Evolutionary conservation across 176 grass and related monocot genomes (phyloP), one percentile per base, ranked within the genome.

Genomic region (Eleusine indica): DNA sequence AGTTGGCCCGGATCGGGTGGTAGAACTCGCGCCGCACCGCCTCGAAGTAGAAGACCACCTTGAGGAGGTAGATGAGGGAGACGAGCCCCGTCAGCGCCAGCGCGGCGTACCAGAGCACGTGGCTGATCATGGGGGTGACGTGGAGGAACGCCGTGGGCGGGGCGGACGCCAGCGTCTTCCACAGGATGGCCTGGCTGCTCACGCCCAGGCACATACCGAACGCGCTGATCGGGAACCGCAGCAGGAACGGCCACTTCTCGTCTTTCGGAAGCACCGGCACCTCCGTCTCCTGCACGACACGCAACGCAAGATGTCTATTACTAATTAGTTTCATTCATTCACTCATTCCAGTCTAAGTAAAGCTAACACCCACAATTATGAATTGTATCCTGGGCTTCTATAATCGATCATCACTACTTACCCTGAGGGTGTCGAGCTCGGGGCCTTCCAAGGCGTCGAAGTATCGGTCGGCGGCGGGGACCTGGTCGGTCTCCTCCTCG

Each of bases 121-220:
- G 80, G 79, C 85, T 90, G 67, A 85, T 73, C 60, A 39, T 42
- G 11, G 78, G 87, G 87, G 83, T 94, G 43, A 98, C 88, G 60
- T 66, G 83, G 6, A 98, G 89, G 91, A 94, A 98, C 56, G 53
- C 71, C 83, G 82, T 88, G 21, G 90, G 81, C 18, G 91, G 70
- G 9, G 91, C 90, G 9, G 74, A 51, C 62, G 89, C 88, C 29
- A 96, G 80, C 18, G 91, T 94, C 78, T 94, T 98, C 96, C 96
- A 98, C 47, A 98, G 83, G 1, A 98, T 96, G 17, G 96, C 86
- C 54, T 98, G 96, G 85, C 96, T 96, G 80, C 93, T 87, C 58
- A 98, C 91, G 17, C 96, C 96, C 19, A 96, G 87, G 77, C 93
- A 95, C 83, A 98, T 98, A 4, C 96, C 93, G 76, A 92, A 98